phyloP scores from a whole-genome alignment of 768 basidiomycete species.

The Lactarius pseudohatsudake region DNA sequence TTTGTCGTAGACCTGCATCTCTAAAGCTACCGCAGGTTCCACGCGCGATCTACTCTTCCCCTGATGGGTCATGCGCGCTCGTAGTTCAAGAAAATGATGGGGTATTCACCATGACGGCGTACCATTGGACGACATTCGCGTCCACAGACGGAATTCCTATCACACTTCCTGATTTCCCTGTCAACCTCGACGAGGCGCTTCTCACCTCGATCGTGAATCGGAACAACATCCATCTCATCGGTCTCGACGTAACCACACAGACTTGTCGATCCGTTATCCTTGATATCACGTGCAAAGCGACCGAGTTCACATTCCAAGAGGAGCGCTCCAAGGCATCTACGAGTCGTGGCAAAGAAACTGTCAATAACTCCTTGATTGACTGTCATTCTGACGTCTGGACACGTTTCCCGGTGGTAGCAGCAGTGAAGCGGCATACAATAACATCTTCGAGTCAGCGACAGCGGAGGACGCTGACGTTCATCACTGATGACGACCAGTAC shows the following conservation, averaged over 20 bases:
- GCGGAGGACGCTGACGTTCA: slow-evolving; percentile 43
- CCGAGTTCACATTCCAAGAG: slow-evolving; percentile 56
- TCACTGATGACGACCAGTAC: slow-evolving; percentile 41
- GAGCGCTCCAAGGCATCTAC: slow-evolving; percentile 35
- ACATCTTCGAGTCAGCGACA: slow-evolving; percentile 32
- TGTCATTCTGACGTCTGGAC: slow-evolving; percentile 22
- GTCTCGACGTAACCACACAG: slow-evolving; percentile 38
- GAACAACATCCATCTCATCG: slow-evolving; percentile 44
- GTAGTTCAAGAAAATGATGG: slow-evolving; percentile 32
- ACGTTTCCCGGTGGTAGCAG: slow-evolving; percentile 19
- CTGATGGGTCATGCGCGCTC: slow-evolving; percentile 57
- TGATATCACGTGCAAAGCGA: slow-evolving; percentile 53
- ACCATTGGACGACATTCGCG: slow-evolving; percentile 60
- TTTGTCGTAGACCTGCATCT: slow-evolving; percentile 43
- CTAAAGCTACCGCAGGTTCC: slow-evolving; percentile 42
- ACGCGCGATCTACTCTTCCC: slow-evolving; percentile 43
- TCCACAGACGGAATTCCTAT: slow-evolving; percentile 46
- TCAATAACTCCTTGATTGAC: slow-evolving; percentile 41
- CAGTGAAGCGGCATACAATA: slow-evolving; percentile 15
- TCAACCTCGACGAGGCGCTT: slow-evolving; percentile 30
- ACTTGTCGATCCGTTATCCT: slow-evolving; percentile 46
- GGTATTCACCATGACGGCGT: slow-evolving; percentile 37
- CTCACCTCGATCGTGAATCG: slow-evolving; percentile 52
- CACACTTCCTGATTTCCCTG: slow-evolving; percentile 34
- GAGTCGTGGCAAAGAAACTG: slow-evolving; percentile 30